Conservation (phyloP, 805 yeast genomes). For the Zygotorulaspora danielsina region DNA sequence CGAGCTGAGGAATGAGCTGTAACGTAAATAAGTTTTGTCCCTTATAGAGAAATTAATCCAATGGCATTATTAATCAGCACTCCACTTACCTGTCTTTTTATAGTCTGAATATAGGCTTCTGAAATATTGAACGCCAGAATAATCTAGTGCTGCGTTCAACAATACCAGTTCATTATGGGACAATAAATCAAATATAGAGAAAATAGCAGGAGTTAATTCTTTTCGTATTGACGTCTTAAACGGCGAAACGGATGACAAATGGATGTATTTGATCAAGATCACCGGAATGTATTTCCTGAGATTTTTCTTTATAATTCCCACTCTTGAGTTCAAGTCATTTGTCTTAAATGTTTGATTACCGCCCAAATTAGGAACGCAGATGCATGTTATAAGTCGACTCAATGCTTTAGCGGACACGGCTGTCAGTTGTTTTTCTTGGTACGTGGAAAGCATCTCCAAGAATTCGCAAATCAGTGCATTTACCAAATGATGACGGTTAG, state of each 20-base stretch:
- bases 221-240: constrained; percentile 46
- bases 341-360: constrained; percentile 27
- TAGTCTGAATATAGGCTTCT: constrained; percentile 67
- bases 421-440: constrained; percentile 19
- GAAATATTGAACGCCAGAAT: constrained; percentile 63
- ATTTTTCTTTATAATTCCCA: constrained; percentile 52
- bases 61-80: constrained; percentile 29
- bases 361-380: constrained; percentile 61
- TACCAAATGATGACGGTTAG: constrained; percentile 69
- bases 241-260: constrained; percentile 46
- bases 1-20: constrained; percentile 4
- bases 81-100: constrained; percentile 78
- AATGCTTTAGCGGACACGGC: constrained; percentile 44
- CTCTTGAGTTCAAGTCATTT: constrained; percentile 48
- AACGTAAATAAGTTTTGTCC: constrained; percentile 2
- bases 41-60: no score
- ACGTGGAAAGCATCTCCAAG: constrained; percentile 44
- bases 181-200: constrained; percentile 61
- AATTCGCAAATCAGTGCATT: constrained; percentile 46
- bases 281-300: constrained; percentile 62
- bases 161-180: constrained; percentile 61
- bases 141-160: constrained; percentile 62
- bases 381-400: constrained; percentile 56
- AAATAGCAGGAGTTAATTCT: constrained; percentile 52
- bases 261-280: constrained; percentile 55